phyloP scores from a whole-genome alignment of 2,329 filamentous ascomycete genomes.

The Pseudogymnoascus sp. region DNA sequence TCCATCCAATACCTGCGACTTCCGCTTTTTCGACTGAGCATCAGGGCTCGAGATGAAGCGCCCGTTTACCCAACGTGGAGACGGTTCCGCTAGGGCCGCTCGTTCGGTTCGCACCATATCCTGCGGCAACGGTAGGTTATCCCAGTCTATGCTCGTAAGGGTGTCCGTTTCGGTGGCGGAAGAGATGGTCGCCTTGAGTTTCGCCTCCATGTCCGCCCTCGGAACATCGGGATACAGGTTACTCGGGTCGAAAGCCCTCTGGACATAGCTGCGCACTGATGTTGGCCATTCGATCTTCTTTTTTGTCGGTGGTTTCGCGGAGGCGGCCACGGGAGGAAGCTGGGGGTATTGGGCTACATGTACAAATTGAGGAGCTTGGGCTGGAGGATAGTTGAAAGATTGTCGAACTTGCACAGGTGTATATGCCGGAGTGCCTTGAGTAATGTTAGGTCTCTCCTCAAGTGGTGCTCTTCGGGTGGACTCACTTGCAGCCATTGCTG shows the following conservation, averaged over 20 bases:
- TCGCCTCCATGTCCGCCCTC: conserved; percentile 69
- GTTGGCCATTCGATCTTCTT: conserved; percentile 71
- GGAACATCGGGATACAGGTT: conserved; percentile 58
- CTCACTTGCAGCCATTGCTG: conserved; percentile 25
- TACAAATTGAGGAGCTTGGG: conserved; percentile 28
- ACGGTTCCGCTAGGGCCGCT: conserved; percentile 47
- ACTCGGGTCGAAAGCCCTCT: conserved; percentile 73
- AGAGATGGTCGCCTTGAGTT: conserved; percentile 80
- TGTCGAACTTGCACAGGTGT: conserved; percentile 39
- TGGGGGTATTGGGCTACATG: conserved; percentile 17
- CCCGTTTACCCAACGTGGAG: conserved; percentile 29
- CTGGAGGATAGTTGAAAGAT: conserved; percentile 25
- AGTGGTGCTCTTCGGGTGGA: conserved; percentile 7
- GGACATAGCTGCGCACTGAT: conserved; percentile 81
- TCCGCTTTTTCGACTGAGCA: conserved; percentile 63
- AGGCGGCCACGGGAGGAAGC: conserved; percentile 24
- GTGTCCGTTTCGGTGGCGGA: conserved; percentile 67
- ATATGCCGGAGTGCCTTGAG: conserved; percentile 34
- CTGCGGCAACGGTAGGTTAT: conserved; percentile 75
- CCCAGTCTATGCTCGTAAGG: conserved; percentile 75
- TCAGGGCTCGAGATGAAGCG: conserved; percentile 10
- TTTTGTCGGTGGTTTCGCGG: conserved; percentile 35
- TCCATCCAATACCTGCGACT: conserved; percentile 60
- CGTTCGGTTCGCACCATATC: conserved; percentile 62
- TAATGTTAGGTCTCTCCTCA: conserved; percentile 25